phyloP scores from a whole-genome alignment of 225 moss, liverwort and hornwort genomes.

The Pseudisothecium myosuroides region DNA sequence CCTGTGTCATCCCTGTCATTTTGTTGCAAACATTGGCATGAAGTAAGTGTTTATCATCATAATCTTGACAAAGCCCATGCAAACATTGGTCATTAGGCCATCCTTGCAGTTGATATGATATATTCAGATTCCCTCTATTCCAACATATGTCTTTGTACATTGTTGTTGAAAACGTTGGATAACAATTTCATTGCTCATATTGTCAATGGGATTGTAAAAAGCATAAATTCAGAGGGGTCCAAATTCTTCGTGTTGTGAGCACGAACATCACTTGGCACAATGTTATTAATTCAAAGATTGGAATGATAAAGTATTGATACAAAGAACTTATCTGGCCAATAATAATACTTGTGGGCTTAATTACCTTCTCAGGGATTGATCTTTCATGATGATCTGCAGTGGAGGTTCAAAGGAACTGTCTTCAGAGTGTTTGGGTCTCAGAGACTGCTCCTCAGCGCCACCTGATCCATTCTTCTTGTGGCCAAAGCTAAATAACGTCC shows the following conservation, averaged over 20 bases:
- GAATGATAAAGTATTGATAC: neutral
- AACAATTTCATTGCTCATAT: neutral
- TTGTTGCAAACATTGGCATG: neutral
- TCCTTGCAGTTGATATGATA: neutral
- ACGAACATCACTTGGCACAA: neutral
- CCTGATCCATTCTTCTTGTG: neutral
- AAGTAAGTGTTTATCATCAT: neutral
- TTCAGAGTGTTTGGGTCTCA: neutral
- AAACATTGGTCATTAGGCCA: neutral
- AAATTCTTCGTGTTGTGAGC: neutral
- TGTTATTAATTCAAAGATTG: neutral
- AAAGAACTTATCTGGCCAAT: neutral
- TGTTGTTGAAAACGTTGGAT: neutral
- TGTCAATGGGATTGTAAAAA: too few species aligned
- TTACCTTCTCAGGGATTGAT: neutral
- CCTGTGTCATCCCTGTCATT: neutral
- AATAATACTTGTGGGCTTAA: neutral
- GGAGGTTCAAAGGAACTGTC: neutral
- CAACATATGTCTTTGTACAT: too few species aligned
- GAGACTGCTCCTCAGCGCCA: neutral
- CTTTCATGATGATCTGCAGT: neutral
- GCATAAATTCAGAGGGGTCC: neutral
- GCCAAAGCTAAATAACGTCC: neutral
- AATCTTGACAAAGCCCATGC: neutral
- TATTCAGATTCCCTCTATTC: neutral